Evolutionary conservation across 495 filamentous ascomycete genomes (phyloP), one percentile per base, ranked within the genome.

Genomic region (Daldinia decipiens): DNA sequence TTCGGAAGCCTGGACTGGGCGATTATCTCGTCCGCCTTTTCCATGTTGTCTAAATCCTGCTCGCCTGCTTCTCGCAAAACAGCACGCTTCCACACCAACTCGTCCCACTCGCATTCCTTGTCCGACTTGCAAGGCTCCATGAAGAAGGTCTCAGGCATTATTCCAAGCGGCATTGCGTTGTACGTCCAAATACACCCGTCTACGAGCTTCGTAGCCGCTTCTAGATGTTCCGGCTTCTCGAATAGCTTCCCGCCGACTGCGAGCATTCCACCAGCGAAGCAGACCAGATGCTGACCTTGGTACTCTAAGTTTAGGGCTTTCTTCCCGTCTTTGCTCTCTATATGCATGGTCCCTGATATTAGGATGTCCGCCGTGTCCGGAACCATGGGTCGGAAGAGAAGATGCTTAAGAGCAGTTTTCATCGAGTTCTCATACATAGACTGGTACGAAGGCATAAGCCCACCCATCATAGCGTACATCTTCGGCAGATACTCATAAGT

Each of bases 101-200:
- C 77, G 50, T 82, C 70, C 69, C 82, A 84, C 9, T 68, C 29
- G 17, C 81, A 83, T 38, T 64, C 63, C 6, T 69, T 71, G 21
- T 67, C 54, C 1, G 70, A 62, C 32, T 83, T 78, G 74, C 93
- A 97, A 3, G 85, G 78, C 3, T 90, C 67, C 11, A 90, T 74
- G 7, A 77, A 67, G 72, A 92, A 92, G 4, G 79, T 77, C 78
- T 98, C 95, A 0, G 95, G 93, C 93, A 97, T 97, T 73, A 99
- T 90, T 4, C 94, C 94, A 0, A 90, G 90, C 4, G 87, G 83
- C 36, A 93, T 94, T 5, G 87, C 83, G 36, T 89, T 84, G 75
- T 97, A 98, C 1, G 92, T 88, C 94, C 93, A 98, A n/a, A 94
- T 89, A 70, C 95, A 98, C 13, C 94, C 95, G 58, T 95, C 90